A percentile compares a stretch with the other conserved stretches of the same genome.
Evolutionary conservation across 345 rosid species (phyloP).

Genomic region (Salix koriyanagi): DNA sequence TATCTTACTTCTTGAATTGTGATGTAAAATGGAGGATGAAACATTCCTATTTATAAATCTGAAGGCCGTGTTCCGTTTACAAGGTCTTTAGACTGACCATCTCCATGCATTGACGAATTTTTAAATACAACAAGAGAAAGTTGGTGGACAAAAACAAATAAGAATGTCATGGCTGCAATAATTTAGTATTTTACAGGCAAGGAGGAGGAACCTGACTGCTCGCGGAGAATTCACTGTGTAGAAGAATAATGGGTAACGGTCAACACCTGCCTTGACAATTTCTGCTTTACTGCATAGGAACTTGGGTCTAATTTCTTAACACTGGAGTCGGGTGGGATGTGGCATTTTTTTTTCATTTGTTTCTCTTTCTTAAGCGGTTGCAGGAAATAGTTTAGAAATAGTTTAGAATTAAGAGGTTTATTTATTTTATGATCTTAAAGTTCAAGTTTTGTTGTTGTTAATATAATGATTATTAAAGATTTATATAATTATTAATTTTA

Average conservation of each 20-base stretch:
- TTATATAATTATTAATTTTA: no score
- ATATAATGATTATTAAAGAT: accelerated
- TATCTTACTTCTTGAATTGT: background rate
- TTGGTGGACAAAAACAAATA: background rate
- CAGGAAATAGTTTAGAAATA: no score
- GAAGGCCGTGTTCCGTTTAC: background rate
- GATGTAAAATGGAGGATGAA: background rate
- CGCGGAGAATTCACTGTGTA: background rate
- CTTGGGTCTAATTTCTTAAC: no score
- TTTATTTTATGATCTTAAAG: accelerated
- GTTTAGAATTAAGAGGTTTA: no score
- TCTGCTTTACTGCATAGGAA: background rate
- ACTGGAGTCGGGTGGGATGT: no score
- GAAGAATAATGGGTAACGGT: background rate
- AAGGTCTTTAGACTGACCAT: background rate
- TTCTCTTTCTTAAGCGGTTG: no score
- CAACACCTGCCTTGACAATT: background rate
- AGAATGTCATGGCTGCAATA: background rate
- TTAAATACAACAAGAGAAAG: background rate
- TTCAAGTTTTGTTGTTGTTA: accelerated
- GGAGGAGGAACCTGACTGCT: slow-evolving; percentile 10
- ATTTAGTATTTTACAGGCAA: slow-evolving; percentile 3
- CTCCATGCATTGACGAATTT: slow-evolving; percentile 4
- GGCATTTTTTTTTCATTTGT: no score
- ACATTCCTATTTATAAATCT: background rate